phyloP scores from a whole-genome alignment of 495 filamentous ascomycete genomes.

The Chaetomium cochliodes region DNA sequence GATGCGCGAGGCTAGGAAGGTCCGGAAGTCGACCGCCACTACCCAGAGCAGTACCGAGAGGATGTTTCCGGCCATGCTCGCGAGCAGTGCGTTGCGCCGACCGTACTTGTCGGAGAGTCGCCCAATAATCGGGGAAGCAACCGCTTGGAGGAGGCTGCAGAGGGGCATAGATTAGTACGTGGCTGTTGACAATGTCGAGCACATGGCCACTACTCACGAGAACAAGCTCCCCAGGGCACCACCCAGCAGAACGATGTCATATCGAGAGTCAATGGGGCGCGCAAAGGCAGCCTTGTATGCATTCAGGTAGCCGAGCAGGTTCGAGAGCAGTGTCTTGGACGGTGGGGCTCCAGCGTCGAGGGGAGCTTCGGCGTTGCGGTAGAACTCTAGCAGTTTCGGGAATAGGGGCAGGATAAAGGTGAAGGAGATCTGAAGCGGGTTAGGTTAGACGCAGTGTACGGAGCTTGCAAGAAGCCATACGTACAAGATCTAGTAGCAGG shows the following conservation, averaged over 20 bases:
- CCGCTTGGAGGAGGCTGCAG: slow-evolving; percentile 70
- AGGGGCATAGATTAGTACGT: slow-evolving; percentile 14
- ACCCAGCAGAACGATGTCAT: slow-evolving; percentile 95
- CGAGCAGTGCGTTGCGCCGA: slow-evolving; percentile 81
- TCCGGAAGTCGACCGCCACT: slow-evolving; percentile 86
- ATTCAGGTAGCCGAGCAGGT: slow-evolving; percentile 80
- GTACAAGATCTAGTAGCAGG: slow-evolving; percentile 54
- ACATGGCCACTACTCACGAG: slow-evolving; percentile 47
- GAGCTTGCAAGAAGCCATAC: slow-evolving; percentile 13
- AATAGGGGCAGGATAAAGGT: slow-evolving; percentile 99
- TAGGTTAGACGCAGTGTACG: slow-evolving; percentile 23
- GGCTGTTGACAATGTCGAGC: not conserved
- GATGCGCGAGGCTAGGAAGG: slow-evolving; percentile 86
- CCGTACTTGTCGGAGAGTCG: slow-evolving; percentile 85
- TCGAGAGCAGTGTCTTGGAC: slow-evolving; percentile 64
- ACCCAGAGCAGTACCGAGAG: slow-evolving; percentile 92
- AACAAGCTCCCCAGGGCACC: slow-evolving; percentile 92
- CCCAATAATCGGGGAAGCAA: slow-evolving; percentile 90
- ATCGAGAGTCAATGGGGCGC: slow-evolving; percentile 88
- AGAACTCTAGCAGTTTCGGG: slow-evolving; percentile 91
- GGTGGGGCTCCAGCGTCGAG: slow-evolving; percentile 51
- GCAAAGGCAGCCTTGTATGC: slow-evolving; percentile 93
- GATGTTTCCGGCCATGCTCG: slow-evolving; percentile 94
- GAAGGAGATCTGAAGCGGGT: slow-evolving; percentile 45
- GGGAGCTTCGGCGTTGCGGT: slow-evolving; percentile 67